Percentiles rank a stretch among this genome's conserved stretches.
Evolutionary conservation across 1,139 yeast species (phyloP).

Genomic region (Arxiozyma bovina): DNA sequence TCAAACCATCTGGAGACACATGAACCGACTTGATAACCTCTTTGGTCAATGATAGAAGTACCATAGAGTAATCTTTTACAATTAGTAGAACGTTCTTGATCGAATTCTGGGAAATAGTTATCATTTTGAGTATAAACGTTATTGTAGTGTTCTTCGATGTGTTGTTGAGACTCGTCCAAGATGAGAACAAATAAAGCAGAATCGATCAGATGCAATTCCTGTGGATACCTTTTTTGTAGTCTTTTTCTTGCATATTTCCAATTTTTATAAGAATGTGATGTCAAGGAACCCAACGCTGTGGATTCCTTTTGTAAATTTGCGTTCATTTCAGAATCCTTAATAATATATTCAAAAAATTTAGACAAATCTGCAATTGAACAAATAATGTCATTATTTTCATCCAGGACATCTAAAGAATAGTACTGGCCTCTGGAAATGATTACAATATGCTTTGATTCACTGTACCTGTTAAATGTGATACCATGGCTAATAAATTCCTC

Average conservation of each 20-base stretch:
- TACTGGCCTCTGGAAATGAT: constrained; percentile 56
- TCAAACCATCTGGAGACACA: constrained; percentile 78
- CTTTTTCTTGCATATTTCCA: constrained; percentile 52
- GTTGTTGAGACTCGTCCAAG: constrained; percentile 53
- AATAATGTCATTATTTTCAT: constrained; percentile 35
- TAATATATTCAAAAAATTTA: constrained; percentile 41
- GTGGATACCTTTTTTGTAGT: constrained; percentile 39
- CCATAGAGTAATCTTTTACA: constrained; percentile 55
- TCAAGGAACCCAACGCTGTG: constrained; percentile 58
- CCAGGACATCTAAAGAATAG: constrained; percentile 51
- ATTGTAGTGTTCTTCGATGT: constrained; percentile 22
- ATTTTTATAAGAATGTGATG: constrained; percentile 54
- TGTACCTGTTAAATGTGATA: constrained; percentile 32
- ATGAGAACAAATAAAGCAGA: constrained; percentile 58
- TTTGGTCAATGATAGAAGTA: constrained; percentile 44
- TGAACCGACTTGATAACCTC: constrained; percentile 61
- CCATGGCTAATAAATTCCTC: constrained; percentile 30
- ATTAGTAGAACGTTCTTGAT: constrained; percentile 16
- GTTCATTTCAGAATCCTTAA: constrained; percentile 38
- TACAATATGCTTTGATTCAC: constrained; percentile 42
- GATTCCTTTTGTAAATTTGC: constrained; percentile 36
- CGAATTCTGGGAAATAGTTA: constrained; percentile 8
- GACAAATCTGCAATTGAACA: constrained; percentile 52
- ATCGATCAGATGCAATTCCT: constrained; percentile 44
- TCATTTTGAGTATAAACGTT: constrained; percentile 7